Evolutionary conservation across 352 stramenopile species (phyloP).

Genomic region (Phytophthora melonis): DNA sequence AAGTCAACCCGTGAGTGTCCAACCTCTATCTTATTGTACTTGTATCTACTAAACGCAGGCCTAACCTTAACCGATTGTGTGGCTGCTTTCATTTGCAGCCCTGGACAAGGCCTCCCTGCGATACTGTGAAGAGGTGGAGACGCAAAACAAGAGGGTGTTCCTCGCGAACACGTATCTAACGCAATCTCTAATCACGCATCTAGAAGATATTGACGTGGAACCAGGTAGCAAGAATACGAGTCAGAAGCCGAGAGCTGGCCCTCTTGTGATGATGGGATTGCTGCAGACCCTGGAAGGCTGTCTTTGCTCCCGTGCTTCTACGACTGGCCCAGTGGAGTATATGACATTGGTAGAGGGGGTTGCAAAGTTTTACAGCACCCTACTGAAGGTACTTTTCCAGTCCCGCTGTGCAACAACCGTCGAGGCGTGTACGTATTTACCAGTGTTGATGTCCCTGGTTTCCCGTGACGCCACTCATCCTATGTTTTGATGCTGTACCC

Average conservation of each 20-base stretch:
- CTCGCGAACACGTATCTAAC: constrained; percentile 78
- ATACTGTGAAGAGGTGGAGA: constrained; percentile 76
- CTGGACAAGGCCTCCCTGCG: constrained; percentile 59
- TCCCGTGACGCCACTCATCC: not conserved
- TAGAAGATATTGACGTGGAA: constrained; percentile 71
- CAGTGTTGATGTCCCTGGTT: not conserved
- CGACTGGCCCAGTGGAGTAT: constrained; percentile 81
- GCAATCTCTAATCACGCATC: constrained; percentile 65
- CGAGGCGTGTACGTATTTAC: constrained; percentile 70
- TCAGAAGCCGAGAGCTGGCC: constrained; percentile 38
- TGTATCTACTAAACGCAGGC: not conserved
- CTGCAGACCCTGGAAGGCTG: constrained; percentile 92
- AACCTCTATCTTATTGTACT: not conserved
- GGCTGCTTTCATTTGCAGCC: constrained; percentile 39
- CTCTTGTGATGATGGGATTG: constrained; percentile 92
- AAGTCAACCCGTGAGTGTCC: constrained; percentile 55
- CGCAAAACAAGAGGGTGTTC: constrained; percentile 80
- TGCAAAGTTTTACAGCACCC: constrained; percentile 80
- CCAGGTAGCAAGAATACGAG: constrained; percentile 26
- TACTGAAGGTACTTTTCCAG: constrained; percentile 92
- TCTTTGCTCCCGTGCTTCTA: constrained; percentile 90
- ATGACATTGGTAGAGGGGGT: constrained; percentile 66
- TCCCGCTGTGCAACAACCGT: constrained; percentile 89
- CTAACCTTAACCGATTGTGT: constrained; percentile 6
- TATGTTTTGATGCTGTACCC: constrained; percentile 21